These are phyloP conservation scores for Boletus sensibilis DNA, from an alignment of 768 basidiomycete species.

Conservation along the genomic window DNA sequence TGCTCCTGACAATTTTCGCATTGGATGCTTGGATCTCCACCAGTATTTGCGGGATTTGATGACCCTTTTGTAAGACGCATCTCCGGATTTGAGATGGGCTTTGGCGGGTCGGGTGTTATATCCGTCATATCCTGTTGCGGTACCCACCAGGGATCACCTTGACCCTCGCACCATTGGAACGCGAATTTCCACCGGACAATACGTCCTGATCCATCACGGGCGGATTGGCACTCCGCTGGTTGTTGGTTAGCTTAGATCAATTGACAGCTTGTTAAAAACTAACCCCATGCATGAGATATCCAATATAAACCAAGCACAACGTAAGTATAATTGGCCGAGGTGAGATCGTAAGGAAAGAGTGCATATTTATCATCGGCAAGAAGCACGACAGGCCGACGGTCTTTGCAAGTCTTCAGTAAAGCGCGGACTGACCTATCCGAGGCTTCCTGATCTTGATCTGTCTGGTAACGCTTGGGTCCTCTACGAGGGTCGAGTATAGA, in stretches of 20 bases:
- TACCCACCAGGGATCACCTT: slow-evolving; percentile 58
- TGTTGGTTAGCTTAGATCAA: slow-evolving; percentile 15
- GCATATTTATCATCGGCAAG: slow-evolving; percentile 74
- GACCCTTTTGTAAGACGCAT: background rate
- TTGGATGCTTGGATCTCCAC: background rate
- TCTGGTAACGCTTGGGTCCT: slow-evolving; percentile 39
- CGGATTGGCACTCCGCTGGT: slow-evolving; percentile 59
- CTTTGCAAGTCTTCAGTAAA: slow-evolving; percentile 54
- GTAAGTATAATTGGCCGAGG: slow-evolving; percentile 47
- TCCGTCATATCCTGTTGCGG: slow-evolving; percentile 2
- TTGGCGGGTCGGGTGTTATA: background rate
- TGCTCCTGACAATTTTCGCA: slow-evolving; percentile 45
- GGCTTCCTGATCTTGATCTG: slow-evolving; percentile 64
- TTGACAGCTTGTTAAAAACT: slow-evolving; percentile 1
- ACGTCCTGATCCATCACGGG: slow-evolving; percentile 45
- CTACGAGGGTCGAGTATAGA: slow-evolving; percentile 43
- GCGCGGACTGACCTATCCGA: slow-evolving; percentile 71
- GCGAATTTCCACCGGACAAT: slow-evolving; percentile 81
- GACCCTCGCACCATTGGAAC: slow-evolving; percentile 79
- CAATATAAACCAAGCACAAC: slow-evolving; percentile 60
- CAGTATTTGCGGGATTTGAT: background rate
- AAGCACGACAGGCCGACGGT: slow-evolving; percentile 61
- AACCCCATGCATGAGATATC: slow-evolving; percentile 59
- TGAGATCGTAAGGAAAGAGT: slow-evolving; percentile 70
- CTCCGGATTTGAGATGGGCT: background rate